These are phyloP conservation scores for Asterionellopsis glacialis DNA, from an alignment of 108 stramenopile genomes.

Conservation along the genomic window DNA sequence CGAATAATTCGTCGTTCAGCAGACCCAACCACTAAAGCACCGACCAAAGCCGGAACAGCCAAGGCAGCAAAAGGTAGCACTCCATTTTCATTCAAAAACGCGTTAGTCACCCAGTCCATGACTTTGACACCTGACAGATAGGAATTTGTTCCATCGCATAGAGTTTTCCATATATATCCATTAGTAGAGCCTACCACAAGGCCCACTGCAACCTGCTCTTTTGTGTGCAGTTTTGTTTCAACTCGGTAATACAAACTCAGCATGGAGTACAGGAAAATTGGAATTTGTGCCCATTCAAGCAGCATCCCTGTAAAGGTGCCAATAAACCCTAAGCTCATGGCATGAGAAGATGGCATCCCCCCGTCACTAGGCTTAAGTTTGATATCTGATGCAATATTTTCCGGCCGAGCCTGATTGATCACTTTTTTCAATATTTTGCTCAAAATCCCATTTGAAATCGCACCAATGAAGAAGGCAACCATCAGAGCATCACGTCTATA, in stretches of 20 bases:
- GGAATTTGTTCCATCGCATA: slow-evolving; percentile 24
- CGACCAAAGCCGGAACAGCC: slow-evolving; percentile 57
- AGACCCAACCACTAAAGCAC: slow-evolving; percentile 64
- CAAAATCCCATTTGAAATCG: slow-evolving; percentile 63
- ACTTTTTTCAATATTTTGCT: slow-evolving; percentile 64
- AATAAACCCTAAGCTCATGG: slow-evolving; percentile 86
- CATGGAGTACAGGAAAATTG: slow-evolving; percentile 34
- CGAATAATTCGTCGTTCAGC: slow-evolving; percentile 59
- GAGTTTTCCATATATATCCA: slow-evolving; percentile 53
- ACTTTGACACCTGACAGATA: slow-evolving; percentile 12
- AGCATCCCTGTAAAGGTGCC: slow-evolving; percentile 40
- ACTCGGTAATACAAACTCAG: slow-evolving; percentile 69
- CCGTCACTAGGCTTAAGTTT: slow-evolving; percentile 69
- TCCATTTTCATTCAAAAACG: slow-evolving; percentile 36
- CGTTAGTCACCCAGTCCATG: slow-evolving; percentile 24
- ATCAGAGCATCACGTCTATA: slow-evolving; percentile 62
- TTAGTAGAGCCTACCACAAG: slow-evolving; percentile 48
- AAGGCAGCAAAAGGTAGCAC: slow-evolving; percentile 45
- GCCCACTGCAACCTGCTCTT: slow-evolving; percentile 69
- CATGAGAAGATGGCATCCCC: slow-evolving; percentile 82
- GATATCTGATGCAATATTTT: slow-evolving; percentile 11
- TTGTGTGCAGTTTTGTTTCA: slow-evolving; percentile 52
- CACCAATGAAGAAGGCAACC: slow-evolving; percentile 66
- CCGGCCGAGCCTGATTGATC: slow-evolving; percentile 61
- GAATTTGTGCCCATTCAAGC: slow-evolving; percentile 10